Evolutionary conservation across 148 eudicot genomes (phyloP), one percentile per base, ranked within the genome.

Genomic region (Chenopodium quinoa): DNA sequence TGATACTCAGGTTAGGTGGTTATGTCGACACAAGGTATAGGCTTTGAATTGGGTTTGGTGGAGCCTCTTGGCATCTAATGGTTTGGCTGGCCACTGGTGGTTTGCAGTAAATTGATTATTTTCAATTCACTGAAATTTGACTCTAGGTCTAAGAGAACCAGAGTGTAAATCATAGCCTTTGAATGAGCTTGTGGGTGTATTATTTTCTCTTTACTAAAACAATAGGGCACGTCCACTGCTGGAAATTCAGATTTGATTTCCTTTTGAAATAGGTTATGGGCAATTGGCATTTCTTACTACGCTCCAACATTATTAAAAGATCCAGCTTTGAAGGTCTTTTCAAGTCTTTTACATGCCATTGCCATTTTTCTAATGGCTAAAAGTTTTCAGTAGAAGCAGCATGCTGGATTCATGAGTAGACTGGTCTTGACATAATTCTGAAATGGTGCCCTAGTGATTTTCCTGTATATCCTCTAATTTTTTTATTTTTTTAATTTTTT

Each of bases 381-480:
- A 34, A 13, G 17, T 29, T 67, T 67, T 31, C 50, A 22, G 48
- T 70, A 40, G 47, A n/a, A 72, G 76, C 1, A 37, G 32, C 44
- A 32, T 71, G 40, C 29, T n/a, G 27, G 37, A 23, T 73, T 46
- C 17, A 47, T 73, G 31, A n/a, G 13, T 72, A 52, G 22, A 50
- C 40, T 74, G 27, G 22, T 25, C 63, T 74, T 29, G 31, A 75
- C 34, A 25, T 62, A 37, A 81, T 73, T 73, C 70, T 80, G 13
- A 29, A 60, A 17, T 58, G 0, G 0, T 63, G 44, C 58, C 71
- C 31, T 34, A 63, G 50, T 75, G 44, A 16, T 69, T 52, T 46
- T 23, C 48, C 12, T 52, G 76, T 71, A 46, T 37, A 78, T 27
- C 65, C 37, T 52, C 16, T 40, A 40, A 50, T 48, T 68, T 27